Evolutionary conservation across 1,284 basidiomycete genomes (phyloP).

Genomic region (Apiotrichum montevideense): DNA sequence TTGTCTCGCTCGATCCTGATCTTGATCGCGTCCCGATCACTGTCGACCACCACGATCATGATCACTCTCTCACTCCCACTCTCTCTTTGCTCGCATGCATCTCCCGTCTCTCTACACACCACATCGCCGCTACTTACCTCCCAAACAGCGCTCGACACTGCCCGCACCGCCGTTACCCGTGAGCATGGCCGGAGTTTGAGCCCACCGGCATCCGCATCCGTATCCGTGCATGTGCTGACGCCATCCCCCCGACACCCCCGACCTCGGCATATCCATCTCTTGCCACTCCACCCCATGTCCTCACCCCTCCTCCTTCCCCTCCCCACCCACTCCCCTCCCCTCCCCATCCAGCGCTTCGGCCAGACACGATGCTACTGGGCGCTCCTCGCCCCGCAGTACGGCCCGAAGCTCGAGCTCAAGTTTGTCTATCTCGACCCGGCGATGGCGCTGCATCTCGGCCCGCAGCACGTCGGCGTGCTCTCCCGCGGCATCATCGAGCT

Average conservation of each 20-base stretch:
- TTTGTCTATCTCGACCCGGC: constrained; percentile 89
- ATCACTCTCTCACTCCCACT: too few relatives aligned
- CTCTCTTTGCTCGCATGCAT: too few relatives aligned
- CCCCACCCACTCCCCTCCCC: neutral
- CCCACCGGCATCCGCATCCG: too few relatives aligned
- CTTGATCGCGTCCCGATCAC: too few relatives aligned
- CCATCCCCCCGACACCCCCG: neutral
- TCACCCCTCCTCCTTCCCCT: neutral
- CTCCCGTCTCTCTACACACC: too few relatives aligned
- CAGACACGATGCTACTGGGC: constrained; percentile 43
- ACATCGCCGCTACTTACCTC: too few relatives aligned
- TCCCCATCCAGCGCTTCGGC: neutral
- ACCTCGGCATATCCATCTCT: neutral
- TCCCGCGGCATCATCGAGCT: constrained; percentile 74
- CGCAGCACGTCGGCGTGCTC: constrained; percentile 62
- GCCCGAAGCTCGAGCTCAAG: constrained; percentile 54
- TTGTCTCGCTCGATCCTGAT: too few relatives aligned
- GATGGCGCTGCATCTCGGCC: constrained; percentile 65
- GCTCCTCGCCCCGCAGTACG: constrained; percentile 29
- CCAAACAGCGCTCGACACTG: too few relatives aligned
- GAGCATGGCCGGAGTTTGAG: too few relatives aligned
- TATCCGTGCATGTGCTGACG: neutral
- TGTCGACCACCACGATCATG: too few relatives aligned
- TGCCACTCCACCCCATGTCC: neutral
- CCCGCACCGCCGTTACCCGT: too few relatives aligned